Conservation (phyloP, 768 basidiomycete species). For the Boletus rex-veris region DNA sequence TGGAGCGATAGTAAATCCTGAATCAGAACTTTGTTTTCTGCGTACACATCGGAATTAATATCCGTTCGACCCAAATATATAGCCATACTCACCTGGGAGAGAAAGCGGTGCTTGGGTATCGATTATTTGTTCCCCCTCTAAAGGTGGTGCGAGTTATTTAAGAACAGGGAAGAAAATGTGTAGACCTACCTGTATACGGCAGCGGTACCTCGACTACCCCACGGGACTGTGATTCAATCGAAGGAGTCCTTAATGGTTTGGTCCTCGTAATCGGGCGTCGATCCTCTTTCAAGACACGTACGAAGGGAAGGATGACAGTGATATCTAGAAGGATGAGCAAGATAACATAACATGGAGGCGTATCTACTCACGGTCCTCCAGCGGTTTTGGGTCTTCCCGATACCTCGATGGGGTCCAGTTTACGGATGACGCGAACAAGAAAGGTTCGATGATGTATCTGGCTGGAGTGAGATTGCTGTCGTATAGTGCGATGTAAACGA, state of each 20-base stretch:
- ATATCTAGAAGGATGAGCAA: slow-evolving; percentile 33
- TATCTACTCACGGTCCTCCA: slow-evolving; percentile 37
- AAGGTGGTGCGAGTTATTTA: neutral
- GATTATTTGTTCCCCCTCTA: slow-evolving; percentile 22
- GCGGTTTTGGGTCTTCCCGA: slow-evolving; percentile 33
- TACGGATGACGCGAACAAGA: slow-evolving; percentile 42
- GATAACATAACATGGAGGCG: neutral
- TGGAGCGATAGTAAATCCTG: slow-evolving; percentile 38
- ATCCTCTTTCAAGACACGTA: slow-evolving; percentile 37
- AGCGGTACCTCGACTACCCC: neutral
- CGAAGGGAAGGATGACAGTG: slow-evolving; percentile 40
- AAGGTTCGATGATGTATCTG: slow-evolving; percentile 43
- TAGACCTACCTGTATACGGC: slow-evolving; percentile 13
- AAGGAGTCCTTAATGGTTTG: slow-evolving; percentile 10
- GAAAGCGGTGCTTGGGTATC: slow-evolving; percentile 31
- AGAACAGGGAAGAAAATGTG: neutral
- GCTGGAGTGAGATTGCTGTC: neutral
- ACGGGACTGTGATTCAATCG: neutral
- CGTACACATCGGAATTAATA: neutral
- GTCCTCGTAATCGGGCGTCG: slow-evolving; percentile 19
- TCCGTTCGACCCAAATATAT: neutral
- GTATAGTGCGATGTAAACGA: too few relatives aligned
- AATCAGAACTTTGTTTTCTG: slow-evolving; percentile 22
- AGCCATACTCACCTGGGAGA: slow-evolving; percentile 14
- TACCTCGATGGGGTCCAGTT: slow-evolving; percentile 43